Percentiles rank a stretch among this genome's conserved stretches.
These are phyloP conservation scores for Papiliotrema laurentii DNA, from an alignment of 1,284 basidiomycete species.

Conservation along the genomic window DNA sequence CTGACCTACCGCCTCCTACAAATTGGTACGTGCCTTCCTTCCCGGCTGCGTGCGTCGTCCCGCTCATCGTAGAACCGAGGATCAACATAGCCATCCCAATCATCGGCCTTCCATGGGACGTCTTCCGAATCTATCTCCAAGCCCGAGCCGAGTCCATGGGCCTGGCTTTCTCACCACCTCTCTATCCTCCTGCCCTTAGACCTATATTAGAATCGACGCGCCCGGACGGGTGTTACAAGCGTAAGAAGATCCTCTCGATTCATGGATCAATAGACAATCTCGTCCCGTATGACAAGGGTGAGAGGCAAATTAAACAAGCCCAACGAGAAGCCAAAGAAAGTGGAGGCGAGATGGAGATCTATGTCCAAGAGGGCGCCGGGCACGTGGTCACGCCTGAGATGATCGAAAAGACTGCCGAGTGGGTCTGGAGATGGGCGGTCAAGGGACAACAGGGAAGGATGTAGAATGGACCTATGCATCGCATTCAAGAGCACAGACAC, in stretches of 20 bases:
- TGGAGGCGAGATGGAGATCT: constrained; percentile 28
- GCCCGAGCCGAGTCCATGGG: constrained; percentile 54
- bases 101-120: constrained; percentile 72
- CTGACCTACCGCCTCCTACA: too few species aligned
- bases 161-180: constrained; percentile 55
- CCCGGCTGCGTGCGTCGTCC: background rate
- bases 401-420: constrained; percentile 41
- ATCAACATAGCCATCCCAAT: constrained; percentile 66
- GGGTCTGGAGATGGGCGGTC: constrained; percentile 44
- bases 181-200: constrained; percentile 58
- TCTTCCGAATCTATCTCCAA: constrained; percentile 54
- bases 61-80: constrained; percentile 57
- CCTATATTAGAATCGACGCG: constrained; percentile 52
- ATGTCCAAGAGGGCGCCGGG: constrained; percentile 42
- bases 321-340: constrained; percentile 4
- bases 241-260: constrained; percentile 65
- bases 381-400: constrained; percentile 47
- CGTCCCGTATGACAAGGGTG: constrained; percentile 24
- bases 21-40: background rate
- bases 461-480: background rate
- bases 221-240: constrained; percentile 56
- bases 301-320: background rate
- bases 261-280: constrained; percentile 52
- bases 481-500: background rate
- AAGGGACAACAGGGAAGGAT: background rate